These are phyloP conservation scores for Calonectria pseudoreteaudii DNA, from an alignment of 2,329 filamentous ascomycete species.

Conservation along the genomic window DNA sequence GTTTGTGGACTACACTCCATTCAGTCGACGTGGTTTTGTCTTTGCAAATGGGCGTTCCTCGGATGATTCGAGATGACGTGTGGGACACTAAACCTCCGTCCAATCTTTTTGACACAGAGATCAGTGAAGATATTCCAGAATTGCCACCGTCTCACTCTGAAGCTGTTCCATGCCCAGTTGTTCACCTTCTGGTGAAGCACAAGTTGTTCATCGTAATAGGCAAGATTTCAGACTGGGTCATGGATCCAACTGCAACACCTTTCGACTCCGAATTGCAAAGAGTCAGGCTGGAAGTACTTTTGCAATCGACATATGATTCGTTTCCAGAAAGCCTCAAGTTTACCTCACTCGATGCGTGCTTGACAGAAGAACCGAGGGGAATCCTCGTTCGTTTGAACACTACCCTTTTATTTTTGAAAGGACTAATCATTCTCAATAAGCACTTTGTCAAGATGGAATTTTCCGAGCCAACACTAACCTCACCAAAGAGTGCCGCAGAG, in stretches of 20 bases:
- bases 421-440: background rate
- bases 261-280: background rate
- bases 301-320: background rate
- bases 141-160: background rate
- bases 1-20: constrained; percentile 10
- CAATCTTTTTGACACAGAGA: constrained; percentile 12
- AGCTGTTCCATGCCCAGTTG: background rate
- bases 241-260: background rate
- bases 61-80: constrained; percentile 12
- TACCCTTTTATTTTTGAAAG: background rate
- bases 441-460: background rate
- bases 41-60: constrained; percentile 16
- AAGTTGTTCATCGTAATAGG: constrained; percentile 15
- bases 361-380: background rate
- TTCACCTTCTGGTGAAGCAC: constrained; percentile 3
- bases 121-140: background rate
- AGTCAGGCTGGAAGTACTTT: background rate
- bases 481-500: background rate
- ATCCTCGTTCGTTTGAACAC: background rate
- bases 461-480: background rate
- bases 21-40: constrained; percentile 1
- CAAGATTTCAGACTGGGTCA: background rate
- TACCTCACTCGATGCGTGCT: background rate
- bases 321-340: background rate
- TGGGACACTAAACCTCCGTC: constrained; percentile 16